A percentile compares a stretch with the other conserved stretches of the same genome.
Conservation (phyloP, 2,329 filamentous ascomycete genomes). For the Fusarium mangiferae region DNA sequence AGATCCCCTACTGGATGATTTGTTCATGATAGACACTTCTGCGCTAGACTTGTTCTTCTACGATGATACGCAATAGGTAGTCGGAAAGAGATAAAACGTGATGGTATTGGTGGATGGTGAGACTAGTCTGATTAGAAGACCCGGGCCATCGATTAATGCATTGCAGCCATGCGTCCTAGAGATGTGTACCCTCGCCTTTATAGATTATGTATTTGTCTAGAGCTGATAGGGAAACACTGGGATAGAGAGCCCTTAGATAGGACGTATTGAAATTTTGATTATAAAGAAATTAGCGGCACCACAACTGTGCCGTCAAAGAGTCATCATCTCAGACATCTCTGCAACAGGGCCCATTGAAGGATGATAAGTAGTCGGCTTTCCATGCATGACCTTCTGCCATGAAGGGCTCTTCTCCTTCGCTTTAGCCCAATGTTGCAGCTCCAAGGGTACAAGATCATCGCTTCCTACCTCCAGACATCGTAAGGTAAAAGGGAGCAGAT, state of each 20-base stretch:
- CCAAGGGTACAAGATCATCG: constrained; percentile 12
- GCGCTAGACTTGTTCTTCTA: neutral
- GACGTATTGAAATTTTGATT: neutral
- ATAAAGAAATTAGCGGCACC: neutral
- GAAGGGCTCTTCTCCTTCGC: constrained; percentile 3
- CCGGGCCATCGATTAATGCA: neutral
- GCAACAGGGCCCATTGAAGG: constrained; percentile 25
- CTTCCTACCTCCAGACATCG: constrained; percentile 20
- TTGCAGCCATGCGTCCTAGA: neutral
- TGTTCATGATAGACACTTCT: constrained; percentile 1
- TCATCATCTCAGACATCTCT: constrained; percentile 28
- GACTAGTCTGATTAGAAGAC: neutral
- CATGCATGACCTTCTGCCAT: constrained; percentile 24
- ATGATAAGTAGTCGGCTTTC: constrained; percentile 14
- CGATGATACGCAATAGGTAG: neutral
- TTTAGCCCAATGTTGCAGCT: constrained; percentile 15
- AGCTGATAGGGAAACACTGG: neutral
- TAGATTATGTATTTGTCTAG: neutral
- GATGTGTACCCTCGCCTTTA: neutral
- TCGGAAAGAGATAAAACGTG: neutral
- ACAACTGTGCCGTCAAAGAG: neutral
- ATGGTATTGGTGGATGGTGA: neutral
- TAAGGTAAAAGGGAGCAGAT: constrained; percentile 17
- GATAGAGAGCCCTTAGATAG: neutral
- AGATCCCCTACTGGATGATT: neutral